Percentiles rank a stretch among this genome's conserved stretches.
Conservation (phyloP, 371 early-diverging fungal genomes). For the Apophysomyces ossiformis region DNA sequence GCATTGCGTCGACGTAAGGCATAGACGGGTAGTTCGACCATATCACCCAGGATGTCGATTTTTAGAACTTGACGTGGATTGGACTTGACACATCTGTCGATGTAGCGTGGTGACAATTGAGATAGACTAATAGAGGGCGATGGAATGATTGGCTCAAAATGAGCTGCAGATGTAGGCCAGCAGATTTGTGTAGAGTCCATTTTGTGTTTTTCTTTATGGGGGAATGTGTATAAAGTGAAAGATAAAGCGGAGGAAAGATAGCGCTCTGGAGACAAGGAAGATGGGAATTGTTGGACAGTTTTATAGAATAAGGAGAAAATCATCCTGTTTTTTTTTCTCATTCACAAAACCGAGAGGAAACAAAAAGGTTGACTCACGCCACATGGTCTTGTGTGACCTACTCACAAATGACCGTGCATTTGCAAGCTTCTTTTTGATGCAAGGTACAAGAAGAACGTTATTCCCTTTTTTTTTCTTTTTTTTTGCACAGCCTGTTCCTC, state of each 20-base stretch:
- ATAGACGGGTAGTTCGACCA: slow-evolving; percentile 20
- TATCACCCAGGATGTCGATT: slow-evolving; percentile 19
- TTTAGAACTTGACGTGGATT: slow-evolving; percentile 16
- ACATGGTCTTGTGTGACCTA: slow-evolving; percentile 5
- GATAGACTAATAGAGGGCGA: slow-evolving; percentile 4
- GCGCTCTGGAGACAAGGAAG: not conserved
- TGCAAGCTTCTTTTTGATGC: not conserved
- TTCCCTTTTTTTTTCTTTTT: not conserved
- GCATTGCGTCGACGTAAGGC: slow-evolving; percentile 25
- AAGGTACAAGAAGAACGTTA: not conserved
- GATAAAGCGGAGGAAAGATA: not conserved
- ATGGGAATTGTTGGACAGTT: not conserved
- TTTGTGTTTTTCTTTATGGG: not conserved
- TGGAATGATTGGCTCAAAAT: slow-evolving; percentile 1
- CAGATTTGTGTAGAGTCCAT: slow-evolving; percentile 9
- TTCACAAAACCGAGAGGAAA: not conserved
- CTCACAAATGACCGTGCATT: slow-evolving; percentile 4
- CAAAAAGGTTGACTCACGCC: slow-evolving; percentile 10
- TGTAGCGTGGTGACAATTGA: slow-evolving; percentile 14
- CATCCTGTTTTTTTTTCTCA: slow-evolving; percentile 9
- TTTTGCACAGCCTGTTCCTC: not conserved
- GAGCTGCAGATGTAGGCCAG: slow-evolving; percentile 1
- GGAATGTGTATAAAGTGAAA: not conserved
- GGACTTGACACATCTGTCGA: slow-evolving; percentile 17
- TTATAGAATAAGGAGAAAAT: not conserved